Conservation (phyloP, 345 rosid species). For the Conringia planisiliqua region DNA sequence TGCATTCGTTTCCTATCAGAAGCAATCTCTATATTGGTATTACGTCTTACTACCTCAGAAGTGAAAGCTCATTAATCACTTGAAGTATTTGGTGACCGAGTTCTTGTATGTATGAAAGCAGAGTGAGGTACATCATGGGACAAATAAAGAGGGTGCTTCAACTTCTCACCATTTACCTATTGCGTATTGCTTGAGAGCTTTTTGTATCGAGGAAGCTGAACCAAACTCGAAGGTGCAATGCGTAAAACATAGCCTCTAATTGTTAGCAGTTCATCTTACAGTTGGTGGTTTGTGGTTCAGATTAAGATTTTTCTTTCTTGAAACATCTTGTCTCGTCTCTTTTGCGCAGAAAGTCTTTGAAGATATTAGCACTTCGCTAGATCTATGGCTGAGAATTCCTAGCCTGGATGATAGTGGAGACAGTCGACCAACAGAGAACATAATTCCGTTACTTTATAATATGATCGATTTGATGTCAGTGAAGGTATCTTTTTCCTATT, state of each 20-base stretch:
- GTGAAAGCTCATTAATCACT: neutral
- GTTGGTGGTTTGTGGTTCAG: slow-evolving; percentile 20
- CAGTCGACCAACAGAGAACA: slow-evolving; percentile 36
- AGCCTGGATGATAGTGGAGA: slow-evolving; percentile 32
- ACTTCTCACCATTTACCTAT: slow-evolving; percentile 52
- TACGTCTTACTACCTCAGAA: neutral
- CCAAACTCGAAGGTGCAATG: slow-evolving; percentile 78
- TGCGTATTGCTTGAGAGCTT: slow-evolving; percentile 70
- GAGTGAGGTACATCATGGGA: slow-evolving; percentile 25
- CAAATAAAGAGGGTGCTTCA: slow-evolving; percentile 23
- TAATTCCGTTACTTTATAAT: slow-evolving; percentile 54
- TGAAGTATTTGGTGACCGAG: slow-evolving; percentile 12
- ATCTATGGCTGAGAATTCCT: slow-evolving; percentile 54
- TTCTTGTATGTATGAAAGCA: slow-evolving; percentile 37
- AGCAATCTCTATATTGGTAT: slow-evolving; percentile 65
- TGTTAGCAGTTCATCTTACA: slow-evolving; percentile 4
- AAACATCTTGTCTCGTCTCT: slow-evolving; percentile 21
- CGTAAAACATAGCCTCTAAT: slow-evolving; percentile 33
- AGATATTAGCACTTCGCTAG: slow-evolving; percentile 58
- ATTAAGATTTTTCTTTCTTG: neutral
- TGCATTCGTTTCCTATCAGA: slow-evolving; percentile 64
- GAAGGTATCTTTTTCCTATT: slow-evolving; percentile 49
- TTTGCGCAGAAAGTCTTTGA: slow-evolving; percentile 51
- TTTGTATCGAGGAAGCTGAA: slow-evolving; percentile 66
- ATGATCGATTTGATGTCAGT: slow-evolving; percentile 64